Evolutionary conservation across 257 asterid genomes (phyloP), one percentile per base, ranked within the genome.

Genomic region (Penstemon davidsonii): DNA sequence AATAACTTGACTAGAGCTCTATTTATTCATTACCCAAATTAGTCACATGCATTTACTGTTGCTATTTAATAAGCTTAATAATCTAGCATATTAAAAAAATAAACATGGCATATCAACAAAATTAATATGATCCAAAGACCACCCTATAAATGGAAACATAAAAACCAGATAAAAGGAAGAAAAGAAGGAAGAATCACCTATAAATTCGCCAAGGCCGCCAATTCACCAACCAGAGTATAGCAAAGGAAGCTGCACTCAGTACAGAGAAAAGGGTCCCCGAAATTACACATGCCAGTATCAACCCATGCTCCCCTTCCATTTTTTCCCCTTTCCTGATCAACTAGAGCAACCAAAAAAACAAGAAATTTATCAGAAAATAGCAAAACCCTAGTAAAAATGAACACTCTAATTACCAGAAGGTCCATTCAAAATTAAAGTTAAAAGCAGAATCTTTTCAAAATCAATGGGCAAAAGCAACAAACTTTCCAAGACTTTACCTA

Each of bases 201-300:
- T 88, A 94, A 74, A 91, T 87, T 55, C 99, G 96, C 99, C 99
- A 94, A 4, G 99, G 99, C 71, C 99, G 81, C 99, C 99, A 94
- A 82, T 91, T 94, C 63, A 94, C 99, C 72, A 86, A 88, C 99
- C 99, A 94, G 57, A 91, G 96, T 78, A 94, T 77, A 66, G 74
- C 88, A 70, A 91, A 94, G 69, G 99, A 89, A 74, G 93, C 96
- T 19, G 88, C 79, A 68, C 90, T 83, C 36, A 94, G 81, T 78
- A 89, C 77, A 43, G 87, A 75, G 80, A 94, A 86, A 78, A 94
- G 88, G 63, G 92, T 71, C 80, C 97, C 99, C 4, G 96, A 85
- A 74, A 94, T 80, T 66, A 80, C 87, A 75, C 96, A 91, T 64
- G 96, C 95, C 86, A 94, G 75, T 77, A 88, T 75, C 89, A 94